Percentiles rank a stretch among this genome's conserved stretches.
These are phyloP conservation scores for Crithidia bombi DNA, from an alignment of 208 protist species.

Conservation along the genomic window DNA sequence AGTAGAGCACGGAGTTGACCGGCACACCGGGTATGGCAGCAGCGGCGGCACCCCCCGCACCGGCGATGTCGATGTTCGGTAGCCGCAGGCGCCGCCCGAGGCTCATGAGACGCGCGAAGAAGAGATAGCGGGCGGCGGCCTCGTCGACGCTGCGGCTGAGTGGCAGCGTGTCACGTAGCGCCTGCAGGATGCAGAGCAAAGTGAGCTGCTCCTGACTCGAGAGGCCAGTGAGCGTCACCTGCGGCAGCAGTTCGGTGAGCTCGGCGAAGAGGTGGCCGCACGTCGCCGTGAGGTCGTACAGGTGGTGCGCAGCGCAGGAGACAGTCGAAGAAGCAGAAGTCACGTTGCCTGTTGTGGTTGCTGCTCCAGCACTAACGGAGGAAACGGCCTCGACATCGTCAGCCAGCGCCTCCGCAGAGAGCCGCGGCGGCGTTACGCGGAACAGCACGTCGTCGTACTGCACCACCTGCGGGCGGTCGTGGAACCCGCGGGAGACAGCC, in stretches of 20 bases:
- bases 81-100: slow-evolving; percentile 65
- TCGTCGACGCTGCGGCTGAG: slow-evolving; percentile 71
- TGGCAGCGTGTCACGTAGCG: slow-evolving; percentile 46
- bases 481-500: slow-evolving; percentile 26
- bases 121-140: slow-evolving; percentile 74
- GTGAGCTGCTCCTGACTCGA: slow-evolving; percentile 57
- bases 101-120: slow-evolving; percentile 63
- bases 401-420: slow-evolving; percentile 17
- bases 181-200: slow-evolving; percentile 80
- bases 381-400: not conserved
- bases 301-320: not conserved
- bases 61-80: slow-evolving; percentile 21
- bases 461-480: slow-evolving; percentile 15
- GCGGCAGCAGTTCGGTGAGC: slow-evolving; percentile 55
- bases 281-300: slow-evolving; percentile 34
- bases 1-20: slow-evolving; percentile 45
- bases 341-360: not conserved
- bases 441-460: slow-evolving; percentile 19
- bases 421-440: slow-evolving; percentile 24
- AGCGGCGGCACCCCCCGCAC: slow-evolving; percentile 4
- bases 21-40: slow-evolving; percentile 25
- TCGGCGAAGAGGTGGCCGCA: slow-evolving; percentile 45
- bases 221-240: slow-evolving; percentile 58
- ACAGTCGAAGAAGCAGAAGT: not conserved
- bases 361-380: not conserved